Conservation (phyloP, 2,329 filamentous ascomycete species). For the Hortaea werneckii region DNA sequence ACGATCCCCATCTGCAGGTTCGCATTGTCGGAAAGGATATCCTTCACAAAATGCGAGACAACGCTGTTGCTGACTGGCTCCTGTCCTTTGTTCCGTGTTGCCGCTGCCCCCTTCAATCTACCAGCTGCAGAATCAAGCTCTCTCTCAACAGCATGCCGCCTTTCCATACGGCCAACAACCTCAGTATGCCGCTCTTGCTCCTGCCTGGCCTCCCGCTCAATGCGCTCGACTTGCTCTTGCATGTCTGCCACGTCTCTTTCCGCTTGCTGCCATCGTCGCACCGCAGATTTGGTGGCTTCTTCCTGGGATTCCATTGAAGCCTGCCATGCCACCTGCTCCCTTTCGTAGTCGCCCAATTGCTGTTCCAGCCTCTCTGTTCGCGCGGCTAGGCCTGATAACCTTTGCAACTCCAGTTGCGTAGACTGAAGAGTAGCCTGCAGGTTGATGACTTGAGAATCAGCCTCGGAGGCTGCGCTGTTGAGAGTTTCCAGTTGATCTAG, state of each 20-base stretch:
- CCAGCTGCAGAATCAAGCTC: slow-evolving; percentile 72
- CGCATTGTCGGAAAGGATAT: slow-evolving; percentile 89
- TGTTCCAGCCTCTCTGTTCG: slow-evolving; percentile 70
- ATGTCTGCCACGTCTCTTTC: slow-evolving; percentile 69
- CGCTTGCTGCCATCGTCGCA: slow-evolving; percentile 75
- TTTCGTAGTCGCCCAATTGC: slow-evolving; percentile 68
- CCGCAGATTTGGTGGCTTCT: slow-evolving; percentile 66
- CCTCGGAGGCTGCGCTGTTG: slow-evolving; percentile 68
- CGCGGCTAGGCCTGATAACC: slow-evolving; percentile 61
- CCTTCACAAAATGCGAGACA: slow-evolving; percentile 92
- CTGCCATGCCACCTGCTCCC: slow-evolving; percentile 67
- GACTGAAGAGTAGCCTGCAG: slow-evolving; percentile 68
- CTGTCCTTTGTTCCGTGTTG: slow-evolving; percentile 52
- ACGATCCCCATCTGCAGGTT: slow-evolving; percentile 86
- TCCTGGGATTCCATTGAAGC: slow-evolving; percentile 55
- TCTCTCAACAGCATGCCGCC: slow-evolving; percentile 69
- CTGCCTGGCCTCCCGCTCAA: slow-evolving; percentile 71
- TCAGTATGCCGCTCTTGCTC: slow-evolving; percentile 76
- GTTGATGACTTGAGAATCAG: slow-evolving; percentile 67
- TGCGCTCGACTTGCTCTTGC: slow-evolving; percentile 77
- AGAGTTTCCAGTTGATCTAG: slow-evolving; percentile 76
- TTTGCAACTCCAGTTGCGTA: slow-evolving; percentile 66
- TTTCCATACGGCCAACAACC: slow-evolving; percentile 72
- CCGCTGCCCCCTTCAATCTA: slow-evolving; percentile 71
- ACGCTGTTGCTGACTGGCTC: slow-evolving; percentile 55